These are phyloP conservation scores for Mycocalia duriaeana DNA, from an alignment of 1,284 basidiomycete genomes.

Conservation along the genomic window DNA sequence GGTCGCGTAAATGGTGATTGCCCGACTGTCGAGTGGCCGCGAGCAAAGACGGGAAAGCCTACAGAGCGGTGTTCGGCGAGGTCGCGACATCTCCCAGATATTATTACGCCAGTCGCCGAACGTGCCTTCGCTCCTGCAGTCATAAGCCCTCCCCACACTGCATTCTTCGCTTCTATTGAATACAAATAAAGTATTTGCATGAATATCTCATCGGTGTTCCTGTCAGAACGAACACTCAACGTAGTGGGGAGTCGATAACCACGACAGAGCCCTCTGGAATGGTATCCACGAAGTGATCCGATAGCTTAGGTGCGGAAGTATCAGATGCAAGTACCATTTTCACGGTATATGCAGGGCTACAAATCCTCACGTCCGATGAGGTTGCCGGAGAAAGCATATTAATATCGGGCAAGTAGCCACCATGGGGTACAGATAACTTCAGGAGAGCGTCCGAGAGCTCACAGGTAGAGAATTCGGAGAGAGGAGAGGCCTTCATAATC, in stretches of 20 bases:
- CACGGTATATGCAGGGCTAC: constrained; percentile 88
- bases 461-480: constrained; percentile 59
- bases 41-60: constrained; percentile 74
- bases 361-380: constrained; percentile 34
- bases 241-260: constrained; percentile 72
- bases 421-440: constrained; percentile 73
- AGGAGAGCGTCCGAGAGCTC: constrained; percentile 91
- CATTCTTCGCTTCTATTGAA: constrained; percentile 66
- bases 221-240: no score
- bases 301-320: constrained; percentile 58
- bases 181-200: not conserved
- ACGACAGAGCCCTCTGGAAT: constrained; percentile 65
- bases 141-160: constrained; percentile 92
- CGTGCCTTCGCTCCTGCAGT: constrained; percentile 75
- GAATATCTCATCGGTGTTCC: no score
- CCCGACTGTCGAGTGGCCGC: constrained; percentile 82
- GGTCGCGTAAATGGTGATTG: constrained; percentile 86
- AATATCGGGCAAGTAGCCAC: constrained; percentile 84
- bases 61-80: constrained; percentile 68
- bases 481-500: constrained; percentile 23
- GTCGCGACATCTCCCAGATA: constrained; percentile 83
- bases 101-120: constrained; percentile 69
- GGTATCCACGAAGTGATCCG: constrained; percentile 83
- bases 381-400: constrained; percentile 46
- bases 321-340: constrained; percentile 74